Evolutionary conservation across 495 filamentous ascomycete species (phyloP).

Genomic region (Annulohypoxylon stygium): DNA sequence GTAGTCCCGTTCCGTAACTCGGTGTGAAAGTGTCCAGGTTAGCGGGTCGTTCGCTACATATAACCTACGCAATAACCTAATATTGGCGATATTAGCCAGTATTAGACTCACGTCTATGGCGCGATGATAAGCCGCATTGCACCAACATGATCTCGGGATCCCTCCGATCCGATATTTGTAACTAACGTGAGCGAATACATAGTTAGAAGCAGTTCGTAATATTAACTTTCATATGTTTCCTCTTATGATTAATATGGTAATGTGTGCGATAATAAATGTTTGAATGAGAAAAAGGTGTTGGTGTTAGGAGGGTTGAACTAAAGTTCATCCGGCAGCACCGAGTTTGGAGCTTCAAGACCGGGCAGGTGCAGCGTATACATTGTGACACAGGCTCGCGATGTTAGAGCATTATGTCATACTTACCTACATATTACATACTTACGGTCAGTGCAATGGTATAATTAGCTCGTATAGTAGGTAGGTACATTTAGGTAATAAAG

Average conservation of each 20-base stretch:
- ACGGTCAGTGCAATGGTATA: slow-evolving; percentile 11
- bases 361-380: background rate
- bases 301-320: background rate
- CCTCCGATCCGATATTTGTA: slow-evolving; percentile 3
- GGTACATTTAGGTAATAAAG: slow-evolving; percentile 8
- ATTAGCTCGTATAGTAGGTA: slow-evolving; percentile 2
- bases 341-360: background rate
- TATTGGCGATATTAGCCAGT: background rate
- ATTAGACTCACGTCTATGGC: slow-evolving; percentile 23
- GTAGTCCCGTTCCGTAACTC: slow-evolving; percentile 44
- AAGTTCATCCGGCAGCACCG: background rate
- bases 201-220: slow-evolving; percentile 13
- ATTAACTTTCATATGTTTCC: slow-evolving; percentile 22
- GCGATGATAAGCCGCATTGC: slow-evolving; percentile 35
- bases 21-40: slow-evolving; percentile 41
- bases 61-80: slow-evolving; percentile 7
- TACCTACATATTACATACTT: background rate
- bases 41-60: slow-evolving; percentile 36
- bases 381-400: background rate
- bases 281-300: background rate
- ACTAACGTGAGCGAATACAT: slow-evolving; percentile 7
- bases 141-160: slow-evolving; percentile 12
- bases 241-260: background rate
- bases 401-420: background rate
- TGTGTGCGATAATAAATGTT: background rate